Evolutionary conservation across 495 filamentous ascomycete species (phyloP), one percentile per base, ranked within the genome.

Genomic region (Aspergillus bridgeri): DNA sequence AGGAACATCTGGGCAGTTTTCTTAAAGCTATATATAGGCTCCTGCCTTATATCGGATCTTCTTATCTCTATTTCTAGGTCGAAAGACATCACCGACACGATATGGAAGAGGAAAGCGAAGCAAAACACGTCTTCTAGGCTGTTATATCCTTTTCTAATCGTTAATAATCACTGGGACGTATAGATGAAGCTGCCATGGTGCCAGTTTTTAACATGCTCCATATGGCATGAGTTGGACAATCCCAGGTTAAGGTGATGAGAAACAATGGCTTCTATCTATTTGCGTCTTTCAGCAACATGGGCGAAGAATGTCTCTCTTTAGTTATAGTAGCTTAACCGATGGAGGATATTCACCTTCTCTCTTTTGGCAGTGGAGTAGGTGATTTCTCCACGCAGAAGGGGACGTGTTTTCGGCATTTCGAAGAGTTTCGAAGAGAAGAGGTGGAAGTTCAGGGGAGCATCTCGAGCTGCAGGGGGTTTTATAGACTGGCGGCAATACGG

Each of bases 81-180:
- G 52, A 52, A 59, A 63, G 48, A 38, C 60, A 53, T 74, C 73
- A 22, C 65, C 73, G 52, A 74, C 50, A 27, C 66, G 66, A 59
- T 76, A 70, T 33, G 68, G 70, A 42, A 76, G 53, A 53, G 73
- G 73, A 63, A 69, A 72, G 23, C 73, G 66, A 58, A 76, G 54
- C 5, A 74, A 55, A 19, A 73, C 62, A 38, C 62, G 65, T 45
- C 65, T 56, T 27, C 58, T 60, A 38, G 53, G 38, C 9, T 60
- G 53, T 20, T 48, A 22, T 27, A 54, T 63, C 18, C 17, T 51
- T 2, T 60, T 61, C 55, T 59, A 71, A 42, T 56, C 60, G 2
- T 54, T 20, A 55, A 74, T 60, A 23, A 53, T 54, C 33, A 73
- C 57, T 38, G 70, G 68, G 48, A 74, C 57, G 58, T 69, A 75